phyloP scores from a whole-genome alignment of 2,329 filamentous ascomycete genomes.

The Hymenoscyphus infarciens region DNA sequence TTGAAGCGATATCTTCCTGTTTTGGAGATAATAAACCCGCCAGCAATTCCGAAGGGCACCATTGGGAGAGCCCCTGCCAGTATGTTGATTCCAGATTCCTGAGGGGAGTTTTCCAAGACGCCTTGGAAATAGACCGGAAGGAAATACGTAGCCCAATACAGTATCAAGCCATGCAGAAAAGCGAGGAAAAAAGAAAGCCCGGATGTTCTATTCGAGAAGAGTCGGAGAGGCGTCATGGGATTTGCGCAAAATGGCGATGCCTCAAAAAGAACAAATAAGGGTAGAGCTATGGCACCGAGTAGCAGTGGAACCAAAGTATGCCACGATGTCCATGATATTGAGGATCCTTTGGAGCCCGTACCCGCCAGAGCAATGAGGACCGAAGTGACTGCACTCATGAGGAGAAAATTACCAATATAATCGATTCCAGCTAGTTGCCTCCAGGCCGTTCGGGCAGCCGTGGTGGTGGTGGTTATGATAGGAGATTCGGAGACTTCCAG shows the following conservation, averaged over 20 bases:
- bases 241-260: slow-evolving; percentile 7
- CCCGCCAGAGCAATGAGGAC: slow-evolving; percentile 2
- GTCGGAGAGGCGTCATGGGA: slow-evolving; percentile 9
- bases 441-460: neutral
- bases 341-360: slow-evolving; percentile 1
- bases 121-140: slow-evolving; percentile 48
- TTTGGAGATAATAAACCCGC: slow-evolving; percentile 26
- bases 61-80: slow-evolving; percentile 39
- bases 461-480: neutral
- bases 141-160: slow-evolving; percentile 40
- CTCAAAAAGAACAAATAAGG: slow-evolving; percentile 3
- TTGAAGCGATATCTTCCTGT: slow-evolving; percentile 21
- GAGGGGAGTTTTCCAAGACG: slow-evolving; percentile 37
- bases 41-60: slow-evolving; percentile 15
- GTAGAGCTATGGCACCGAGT: slow-evolving; percentile 1
- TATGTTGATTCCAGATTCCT: slow-evolving; percentile 37
- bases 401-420: slow-evolving; percentile 5
- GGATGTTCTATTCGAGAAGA: slow-evolving; percentile 8
- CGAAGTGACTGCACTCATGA: neutral
- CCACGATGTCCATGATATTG: slow-evolving; percentile 10
- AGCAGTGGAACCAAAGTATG: slow-evolving; percentile 5
- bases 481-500: neutral
- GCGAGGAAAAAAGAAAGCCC: slow-evolving; percentile 31
- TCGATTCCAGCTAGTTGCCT: slow-evolving; percentile 3
- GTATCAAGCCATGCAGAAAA: slow-evolving; percentile 39